Evolutionary conservation across 768 basidiomycete species (phyloP).

Genomic region (Mycena galopus): DNA sequence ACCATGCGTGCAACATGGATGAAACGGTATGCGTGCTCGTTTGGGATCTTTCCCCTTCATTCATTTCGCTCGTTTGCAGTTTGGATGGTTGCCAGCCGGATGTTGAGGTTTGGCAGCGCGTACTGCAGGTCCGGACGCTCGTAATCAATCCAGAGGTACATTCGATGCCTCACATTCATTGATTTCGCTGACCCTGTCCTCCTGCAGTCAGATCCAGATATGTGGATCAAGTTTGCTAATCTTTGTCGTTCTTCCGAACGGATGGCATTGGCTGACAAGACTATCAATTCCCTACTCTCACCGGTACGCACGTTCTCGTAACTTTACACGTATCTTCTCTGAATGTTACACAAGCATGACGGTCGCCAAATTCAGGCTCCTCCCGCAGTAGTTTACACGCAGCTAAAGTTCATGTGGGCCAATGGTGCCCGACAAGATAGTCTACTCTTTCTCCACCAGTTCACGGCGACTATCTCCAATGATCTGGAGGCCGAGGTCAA

Average conservation of each 20-base stretch:
- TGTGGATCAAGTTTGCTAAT: constrained; percentile 99
- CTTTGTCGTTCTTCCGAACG: constrained; percentile 95
- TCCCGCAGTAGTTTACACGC: constrained; percentile 96
- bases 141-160: constrained; percentile 86
- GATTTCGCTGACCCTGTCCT: not conserved
- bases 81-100: constrained; percentile 97
- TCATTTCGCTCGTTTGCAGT: constrained; percentile 53
- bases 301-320: constrained; percentile 66
- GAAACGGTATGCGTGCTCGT: constrained; percentile 73
- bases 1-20: constrained; percentile 97
- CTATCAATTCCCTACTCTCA: constrained; percentile 90
- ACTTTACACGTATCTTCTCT: not conserved
- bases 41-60: not conserved
- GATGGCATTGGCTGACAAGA: constrained; percentile 96
- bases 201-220: constrained; percentile 79
- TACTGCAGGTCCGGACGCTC: constrained; percentile 94
- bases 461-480: constrained; percentile 78
- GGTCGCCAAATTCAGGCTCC: constrained; percentile 78
- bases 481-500: constrained; percentile 78
- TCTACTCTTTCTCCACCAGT: constrained; percentile 84
- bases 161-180: not conserved
- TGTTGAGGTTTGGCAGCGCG: constrained; percentile 99
- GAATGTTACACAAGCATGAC: constrained; percentile 48
- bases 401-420: constrained; percentile 97
- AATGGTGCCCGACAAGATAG: constrained; percentile 83